Evolutionary conservation across 2,329 filamentous ascomycete genomes (phyloP).

Genomic region (Lomentospora prolificans): DNA sequence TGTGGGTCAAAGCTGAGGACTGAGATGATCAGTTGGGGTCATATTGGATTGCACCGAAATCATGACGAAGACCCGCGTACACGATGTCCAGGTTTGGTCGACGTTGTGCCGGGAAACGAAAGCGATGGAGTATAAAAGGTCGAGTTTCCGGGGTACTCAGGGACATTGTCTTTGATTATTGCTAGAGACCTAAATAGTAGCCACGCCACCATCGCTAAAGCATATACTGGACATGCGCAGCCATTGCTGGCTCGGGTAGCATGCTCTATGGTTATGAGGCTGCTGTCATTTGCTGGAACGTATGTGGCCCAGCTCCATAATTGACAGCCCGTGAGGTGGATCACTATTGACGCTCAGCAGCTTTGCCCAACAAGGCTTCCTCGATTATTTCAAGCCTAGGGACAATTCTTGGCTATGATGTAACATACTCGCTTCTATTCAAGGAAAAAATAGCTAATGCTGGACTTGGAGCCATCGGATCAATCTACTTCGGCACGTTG

Average conservation of each 20-base stretch:
- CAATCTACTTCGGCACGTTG: neutral
- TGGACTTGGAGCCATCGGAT: neutral
- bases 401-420: neutral
- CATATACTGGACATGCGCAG: neutral
- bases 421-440: neutral
- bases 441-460: neutral
- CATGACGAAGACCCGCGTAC: no score
- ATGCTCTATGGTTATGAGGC: neutral
- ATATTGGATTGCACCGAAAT: no score
- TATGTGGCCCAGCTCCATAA: neutral
- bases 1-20: no score
- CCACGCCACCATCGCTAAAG: neutral
- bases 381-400: neutral
- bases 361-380: neutral
- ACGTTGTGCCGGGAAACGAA: no score
- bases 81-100: no score
- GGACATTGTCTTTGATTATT: no score
- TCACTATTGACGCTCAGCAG: neutral
- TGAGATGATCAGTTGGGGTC: no score
- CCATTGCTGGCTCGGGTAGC: neutral
- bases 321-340: neutral
- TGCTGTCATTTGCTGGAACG: conserved; percentile 2
- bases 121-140: no score
- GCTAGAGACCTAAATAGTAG: no score
- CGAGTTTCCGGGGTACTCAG: no score